Evolutionary conservation across 2,329 filamentous ascomycete genomes (phyloP).

Genomic region (Fusarium burgessii): DNA sequence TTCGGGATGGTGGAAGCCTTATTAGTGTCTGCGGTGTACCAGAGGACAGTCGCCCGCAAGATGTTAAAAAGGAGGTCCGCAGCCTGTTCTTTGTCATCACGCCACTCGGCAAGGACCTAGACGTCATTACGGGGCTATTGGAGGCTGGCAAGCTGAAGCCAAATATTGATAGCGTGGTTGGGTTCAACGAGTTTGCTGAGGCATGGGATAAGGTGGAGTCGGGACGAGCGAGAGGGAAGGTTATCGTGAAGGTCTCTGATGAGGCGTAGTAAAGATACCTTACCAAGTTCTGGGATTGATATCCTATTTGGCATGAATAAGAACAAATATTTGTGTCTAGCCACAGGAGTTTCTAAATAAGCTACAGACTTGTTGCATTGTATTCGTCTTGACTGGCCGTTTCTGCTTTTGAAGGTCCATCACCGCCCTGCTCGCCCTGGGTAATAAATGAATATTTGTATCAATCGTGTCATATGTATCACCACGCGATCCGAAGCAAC

Average conservation of each 20-base stretch:
- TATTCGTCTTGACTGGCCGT: too few relatives aligned
- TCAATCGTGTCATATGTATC: too few relatives aligned
- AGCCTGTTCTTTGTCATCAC: conserved; percentile 30
- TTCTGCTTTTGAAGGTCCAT: too few relatives aligned
- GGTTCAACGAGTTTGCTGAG: conserved; percentile 13
- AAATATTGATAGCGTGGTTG: conserved; percentile 29
- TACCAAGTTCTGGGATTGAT: too few relatives aligned
- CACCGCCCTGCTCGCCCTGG: too few relatives aligned
- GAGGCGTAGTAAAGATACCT: too few relatives aligned
- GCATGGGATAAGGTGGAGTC: conserved; percentile 34
- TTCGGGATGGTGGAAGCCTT: conserved; percentile 20
- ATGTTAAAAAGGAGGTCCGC: conserved; percentile 12
- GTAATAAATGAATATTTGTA: too few relatives aligned
- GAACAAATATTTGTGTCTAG: too few relatives aligned
- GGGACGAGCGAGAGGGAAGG: conserved; percentile 24
- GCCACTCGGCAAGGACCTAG: conserved; percentile 24
- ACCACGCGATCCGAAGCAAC: too few relatives aligned
- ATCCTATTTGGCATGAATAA: too few relatives aligned
- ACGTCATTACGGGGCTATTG: conserved; percentile 18
- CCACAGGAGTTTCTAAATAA: too few relatives aligned
- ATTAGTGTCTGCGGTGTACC: conserved; percentile 24
- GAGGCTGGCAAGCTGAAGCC: conserved; percentile 31
- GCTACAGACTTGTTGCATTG: too few relatives aligned
- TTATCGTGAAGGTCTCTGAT: conserved; percentile 8
- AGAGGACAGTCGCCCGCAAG: conserved; percentile 15